phyloP scores from a whole-genome alignment of 495 filamentous ascomycete genomes.

The Penicillium pancosmium region DNA sequence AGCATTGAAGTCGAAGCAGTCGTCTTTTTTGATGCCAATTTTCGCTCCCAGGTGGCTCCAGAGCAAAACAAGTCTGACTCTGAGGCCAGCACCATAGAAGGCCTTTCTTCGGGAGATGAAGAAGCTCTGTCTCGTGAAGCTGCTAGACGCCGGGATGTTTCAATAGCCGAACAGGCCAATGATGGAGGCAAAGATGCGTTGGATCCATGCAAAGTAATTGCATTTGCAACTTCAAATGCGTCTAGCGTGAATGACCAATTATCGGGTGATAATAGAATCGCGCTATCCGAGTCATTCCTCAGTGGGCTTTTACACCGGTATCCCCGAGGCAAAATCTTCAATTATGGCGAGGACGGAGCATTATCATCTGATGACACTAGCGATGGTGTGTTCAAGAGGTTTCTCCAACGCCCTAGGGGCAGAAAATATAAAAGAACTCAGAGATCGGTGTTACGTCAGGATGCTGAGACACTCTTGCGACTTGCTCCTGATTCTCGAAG shows the following conservation, averaged over 20 bases:
- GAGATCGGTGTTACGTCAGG: constrained; percentile 12
- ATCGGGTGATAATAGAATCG: constrained; percentile 12
- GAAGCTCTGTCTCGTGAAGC: constrained; percentile 1
- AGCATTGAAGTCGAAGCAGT: constrained; percentile 52
- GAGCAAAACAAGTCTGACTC: constrained; percentile 11
- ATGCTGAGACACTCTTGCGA: constrained; percentile 19
- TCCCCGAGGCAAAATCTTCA: constrained; percentile 25
- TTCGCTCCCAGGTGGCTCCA: constrained; percentile 13
- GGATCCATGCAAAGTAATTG: constrained; percentile 22
- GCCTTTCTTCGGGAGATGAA: constrained; percentile 17
- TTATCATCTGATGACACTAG: constrained; percentile 18
- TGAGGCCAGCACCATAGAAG: constrained; percentile 22
- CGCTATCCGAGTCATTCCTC: constrained; percentile 21
- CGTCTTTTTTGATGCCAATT: constrained; percentile 51
- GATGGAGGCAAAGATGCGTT: constrained; percentile 7
- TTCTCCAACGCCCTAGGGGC: constrained; percentile 8
- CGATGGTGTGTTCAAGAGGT: constrained; percentile 12
- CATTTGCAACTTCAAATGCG: constrained; percentile 18
- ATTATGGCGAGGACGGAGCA: constrained; percentile 16
- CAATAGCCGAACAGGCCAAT: neutral
- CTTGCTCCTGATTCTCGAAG: constrained; percentile 22
- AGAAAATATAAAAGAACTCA: constrained; percentile 23
- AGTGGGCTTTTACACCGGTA: constrained; percentile 17
- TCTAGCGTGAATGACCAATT: constrained; percentile 17
- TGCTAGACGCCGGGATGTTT: neutral